Base-by-base conservation (phyloP, 2,329 filamentous ascomycete genomes). In the Calonectria naviculata region DNA sequence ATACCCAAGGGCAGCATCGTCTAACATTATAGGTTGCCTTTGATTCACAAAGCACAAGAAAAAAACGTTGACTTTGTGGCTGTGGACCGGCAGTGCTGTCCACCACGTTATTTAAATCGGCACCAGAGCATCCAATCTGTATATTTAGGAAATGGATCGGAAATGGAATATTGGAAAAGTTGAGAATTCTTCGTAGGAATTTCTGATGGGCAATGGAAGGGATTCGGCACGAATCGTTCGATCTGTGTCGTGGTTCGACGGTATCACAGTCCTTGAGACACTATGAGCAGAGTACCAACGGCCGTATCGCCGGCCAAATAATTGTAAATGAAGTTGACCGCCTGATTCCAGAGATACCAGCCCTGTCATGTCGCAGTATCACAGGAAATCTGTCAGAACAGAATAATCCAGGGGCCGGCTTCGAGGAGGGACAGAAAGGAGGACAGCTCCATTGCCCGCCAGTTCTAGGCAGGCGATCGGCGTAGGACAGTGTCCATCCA, bases 51-150 rank as follows among this genome's bases (percentile, higher is more conserved):
- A 64, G 60, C 68, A 67, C 71, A 73, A 68, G 63, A 68, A 74
- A 73, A 73, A 69, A 63, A 73, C 71, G 70, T 65, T 65, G 26
- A 42, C 58, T 65, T 62, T 60, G 76, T 76, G 65, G 34, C 26
- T 36, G 76, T 78, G 52, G 65, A 69, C 73, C 41, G 8, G 47
- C 64, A 19, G 29, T 66, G 56, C 65, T 26, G 56, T 58, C 56
- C 65, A 62, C 54, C 15, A 47, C 13, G 26, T 49, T 13, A 67
- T 56, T 69, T 47, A 44, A 68, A 41, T 68, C 74, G 76, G 67
- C 70, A 72, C 61, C 67, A 74, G 65, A 44, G 63, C 62, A 46
- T 64, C 41, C 4, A n/a, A 2, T 42, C 19, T 49, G 71, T 66
- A 61, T 70, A 65, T 63, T 67, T 52, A 62, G 56, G 62, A 68